Percentiles rank a stretch among this genome's conserved stretches.
Evolutionary conservation across 2,329 filamentous ascomycete species (phyloP).

Genomic region (Scortechinia acanthostroma): DNA sequence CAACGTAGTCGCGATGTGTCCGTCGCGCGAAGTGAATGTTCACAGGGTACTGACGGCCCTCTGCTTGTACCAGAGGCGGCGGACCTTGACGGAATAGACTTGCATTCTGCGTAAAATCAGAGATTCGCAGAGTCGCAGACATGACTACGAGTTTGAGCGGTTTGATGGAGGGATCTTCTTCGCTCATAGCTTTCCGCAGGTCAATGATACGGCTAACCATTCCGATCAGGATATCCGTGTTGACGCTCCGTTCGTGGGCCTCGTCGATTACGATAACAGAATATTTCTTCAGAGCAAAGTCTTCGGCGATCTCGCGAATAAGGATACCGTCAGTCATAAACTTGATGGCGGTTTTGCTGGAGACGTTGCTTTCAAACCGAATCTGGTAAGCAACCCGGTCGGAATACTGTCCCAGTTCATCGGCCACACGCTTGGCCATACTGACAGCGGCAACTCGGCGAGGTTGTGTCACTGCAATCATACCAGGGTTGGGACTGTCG

Average conservation of each 20-base stretch:
- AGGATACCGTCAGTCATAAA: slow-evolving; percentile 99
- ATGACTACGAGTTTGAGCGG: slow-evolving; percentile 94
- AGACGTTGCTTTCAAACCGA: slow-evolving; percentile 81
- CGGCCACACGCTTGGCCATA: slow-evolving; percentile 85
- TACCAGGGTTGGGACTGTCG: slow-evolving; percentile 72
- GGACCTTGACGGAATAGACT: slow-evolving; percentile 65
- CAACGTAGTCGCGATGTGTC: slow-evolving; percentile 80
- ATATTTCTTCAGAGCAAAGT: slow-evolving; percentile 82
- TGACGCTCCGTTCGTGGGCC: slow-evolving; percentile 92
- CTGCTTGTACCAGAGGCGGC: slow-evolving; percentile 80
- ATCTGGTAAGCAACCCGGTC: slow-evolving; percentile 84
- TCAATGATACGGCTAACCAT: slow-evolving; percentile 92
- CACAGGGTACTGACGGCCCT: slow-evolving; percentile 86
- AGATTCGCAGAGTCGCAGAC: slow-evolving; percentile 88
- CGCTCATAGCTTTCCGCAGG: slow-evolving; percentile 67
- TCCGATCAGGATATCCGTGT: slow-evolving; percentile 95
- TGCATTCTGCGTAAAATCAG: slow-evolving; percentile 80
- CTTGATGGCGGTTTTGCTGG: slow-evolving; percentile 79
- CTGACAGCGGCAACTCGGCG: slow-evolving; percentile 90
- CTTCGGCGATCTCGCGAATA: slow-evolving; percentile 81
- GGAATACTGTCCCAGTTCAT: slow-evolving; percentile 75
- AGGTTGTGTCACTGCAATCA: slow-evolving; percentile 93
- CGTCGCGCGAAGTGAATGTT: slow-evolving; percentile 80
- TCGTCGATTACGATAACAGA: slow-evolving; percentile 93
- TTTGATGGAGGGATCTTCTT: slow-evolving; percentile 63